Evolutionary conservation across 116 monocot genomes (phyloP).

Genomic region (Zostera marina): DNA sequence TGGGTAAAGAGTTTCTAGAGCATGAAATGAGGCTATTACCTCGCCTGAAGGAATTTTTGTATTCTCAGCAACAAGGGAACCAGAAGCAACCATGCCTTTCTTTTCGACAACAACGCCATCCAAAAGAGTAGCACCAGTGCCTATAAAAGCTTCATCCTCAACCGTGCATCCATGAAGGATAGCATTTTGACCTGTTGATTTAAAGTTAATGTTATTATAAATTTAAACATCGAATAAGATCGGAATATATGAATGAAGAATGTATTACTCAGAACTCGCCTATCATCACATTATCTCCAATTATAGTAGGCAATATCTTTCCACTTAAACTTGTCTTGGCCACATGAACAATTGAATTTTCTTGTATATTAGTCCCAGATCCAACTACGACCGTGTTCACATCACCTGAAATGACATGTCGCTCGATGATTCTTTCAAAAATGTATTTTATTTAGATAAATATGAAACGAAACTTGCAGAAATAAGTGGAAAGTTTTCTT

Average conservation of each 20-base stretch:
- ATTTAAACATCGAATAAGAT: no score
- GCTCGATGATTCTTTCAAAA: no score
- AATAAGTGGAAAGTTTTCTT: no score
- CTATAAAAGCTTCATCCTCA: conserved; percentile 84
- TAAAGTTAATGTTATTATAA: no score
- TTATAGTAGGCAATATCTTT: conserved; percentile 74
- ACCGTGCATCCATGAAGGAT: conserved; percentile 86
- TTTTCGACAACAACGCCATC: conserved; percentile 80
- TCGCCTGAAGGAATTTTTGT: conserved; percentile 67
- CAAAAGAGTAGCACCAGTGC: conserved; percentile 71
- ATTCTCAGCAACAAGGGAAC: conserved; percentile 74
- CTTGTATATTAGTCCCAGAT: conserved; percentile 84
- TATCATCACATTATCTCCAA: conserved; percentile 88
- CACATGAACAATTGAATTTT: conserved; percentile 83
- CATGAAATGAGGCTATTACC: conserved; percentile 16
- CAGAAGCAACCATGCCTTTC: conserved; percentile 88
- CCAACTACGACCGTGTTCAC: conserved; percentile 64
- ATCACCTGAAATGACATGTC: conserved; percentile 33
- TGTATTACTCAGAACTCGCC: conserved; percentile 22
- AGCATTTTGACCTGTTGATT: conserved; percentile 66
- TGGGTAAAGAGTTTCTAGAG: no score
- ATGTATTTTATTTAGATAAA: no score
- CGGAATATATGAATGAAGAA: neutral
- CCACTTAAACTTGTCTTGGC: conserved; percentile 79
- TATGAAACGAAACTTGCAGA: no score